Evolutionary conservation across 805 yeast species (phyloP), one percentile per base, ranked within the genome.

Genomic region (Zygoascus tannicola): DNA sequence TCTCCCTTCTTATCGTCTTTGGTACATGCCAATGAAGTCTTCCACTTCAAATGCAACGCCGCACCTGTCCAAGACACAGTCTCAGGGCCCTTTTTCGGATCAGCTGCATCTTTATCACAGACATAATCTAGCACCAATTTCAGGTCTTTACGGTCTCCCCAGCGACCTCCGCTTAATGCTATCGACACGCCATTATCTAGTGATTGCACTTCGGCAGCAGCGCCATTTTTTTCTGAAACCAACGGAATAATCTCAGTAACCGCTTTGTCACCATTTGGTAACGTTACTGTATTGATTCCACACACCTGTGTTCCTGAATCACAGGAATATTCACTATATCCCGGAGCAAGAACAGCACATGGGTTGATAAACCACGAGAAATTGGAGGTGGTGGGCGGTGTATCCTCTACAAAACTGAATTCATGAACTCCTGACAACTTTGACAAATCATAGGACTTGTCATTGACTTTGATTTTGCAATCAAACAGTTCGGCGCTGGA

Each of bases 261-360:
- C 30, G 63, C 54, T n/a, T 70, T 73, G 22, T 48, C 46, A 23
- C 64, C 56, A 16, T 71, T 73, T n/a, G 79, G 78, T 16, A 79
- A 50, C 12, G 64, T 58, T 3, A 84, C 70, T 8, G 66, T 55
- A 20, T 82, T 78, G 15, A 82, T 56, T 2, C 94, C 95, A 62
- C 98, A 90, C 5, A 88, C 59, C 50, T 83, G 84, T 1, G 88
- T 76, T 49, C 81, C 65, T 0, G 87, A 81, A 63, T 97, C 88
- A 22, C 69, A 69, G 4, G 54, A 51, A 2, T 53, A 57, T 8
- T 64, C 61, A 16, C 32, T 22, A 23, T 37, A 37, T 8, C 56
- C 56, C 18, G 55, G 47, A 19, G 61, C 56, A n/a, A 71, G 59
- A 0, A 74, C 65, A 38, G 75, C 78, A 64, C 94, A 85, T 5